Evolutionary conservation across 202 grass and related monocot genomes (phyloP).

Genomic region (Setaria viridis): DNA sequence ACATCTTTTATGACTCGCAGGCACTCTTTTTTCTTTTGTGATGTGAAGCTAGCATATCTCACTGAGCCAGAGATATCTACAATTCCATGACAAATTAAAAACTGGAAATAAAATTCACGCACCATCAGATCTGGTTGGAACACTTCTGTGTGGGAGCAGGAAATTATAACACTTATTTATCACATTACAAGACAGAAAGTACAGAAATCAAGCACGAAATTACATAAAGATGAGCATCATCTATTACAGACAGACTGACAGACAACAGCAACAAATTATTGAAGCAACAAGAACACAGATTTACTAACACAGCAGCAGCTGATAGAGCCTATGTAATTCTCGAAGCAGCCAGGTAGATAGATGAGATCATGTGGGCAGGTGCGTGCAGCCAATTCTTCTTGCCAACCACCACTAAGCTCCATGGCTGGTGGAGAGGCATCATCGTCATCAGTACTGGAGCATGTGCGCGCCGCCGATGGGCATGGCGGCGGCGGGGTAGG

Average conservation of each 20-base stretch:
- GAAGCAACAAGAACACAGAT: constrained; percentile 3
- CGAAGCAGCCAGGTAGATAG: constrained; percentile 31
- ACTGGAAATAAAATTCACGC: neutral
- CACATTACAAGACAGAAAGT: constrained; percentile 35
- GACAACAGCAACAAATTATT: constrained; percentile 27
- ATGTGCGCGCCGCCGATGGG: constrained; percentile 63
- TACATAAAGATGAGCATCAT: constrained; percentile 15
- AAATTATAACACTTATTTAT: constrained; percentile 27
- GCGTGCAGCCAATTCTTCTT: neutral
- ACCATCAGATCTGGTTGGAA: constrained; percentile 11
- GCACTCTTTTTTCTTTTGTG: neutral
- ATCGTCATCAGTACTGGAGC: constrained; percentile 61
- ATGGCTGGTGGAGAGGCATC: neutral
- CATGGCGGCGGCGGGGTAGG: constrained; percentile 58
- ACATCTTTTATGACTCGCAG: neutral
- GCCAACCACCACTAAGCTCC: constrained; percentile 23
- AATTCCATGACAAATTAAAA: neutral
- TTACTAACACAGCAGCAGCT: constrained; percentile 43
- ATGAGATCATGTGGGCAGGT: constrained; percentile 10
- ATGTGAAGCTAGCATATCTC: constrained; percentile 2
- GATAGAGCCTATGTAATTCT: constrained; percentile 34
- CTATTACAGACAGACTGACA: neutral
- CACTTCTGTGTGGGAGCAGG: neutral
- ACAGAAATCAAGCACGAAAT: constrained; percentile 37
- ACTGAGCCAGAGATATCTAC: neutral